Evolutionary conservation across 108 stramenopile genomes (phyloP).

Genomic region (Nannochloropsis gaditana): DNA sequence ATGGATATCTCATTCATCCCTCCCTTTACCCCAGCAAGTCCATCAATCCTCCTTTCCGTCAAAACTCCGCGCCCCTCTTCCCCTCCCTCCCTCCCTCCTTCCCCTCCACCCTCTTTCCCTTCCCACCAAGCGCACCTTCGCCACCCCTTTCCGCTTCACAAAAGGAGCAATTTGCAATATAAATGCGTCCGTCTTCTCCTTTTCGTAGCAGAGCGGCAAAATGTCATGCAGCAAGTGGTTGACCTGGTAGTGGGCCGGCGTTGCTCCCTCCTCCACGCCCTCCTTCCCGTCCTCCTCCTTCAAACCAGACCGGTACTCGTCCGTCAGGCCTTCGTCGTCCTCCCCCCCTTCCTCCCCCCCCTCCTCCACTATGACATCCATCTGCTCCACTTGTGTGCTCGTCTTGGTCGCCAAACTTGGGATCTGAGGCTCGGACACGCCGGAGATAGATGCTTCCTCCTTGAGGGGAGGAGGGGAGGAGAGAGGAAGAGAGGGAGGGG

Average conservation of each 20-base stretch:
- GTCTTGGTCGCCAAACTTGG: not conserved
- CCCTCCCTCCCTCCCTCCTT: not conserved
- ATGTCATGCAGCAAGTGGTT: constrained; percentile 73
- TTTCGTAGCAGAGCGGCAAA: constrained; percentile 74
- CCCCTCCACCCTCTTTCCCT: not conserved
- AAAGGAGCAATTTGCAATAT: constrained; percentile 51
- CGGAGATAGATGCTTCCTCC: not conserved
- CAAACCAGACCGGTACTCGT: constrained; percentile 56
- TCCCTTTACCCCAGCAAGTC: too few relatives aligned
- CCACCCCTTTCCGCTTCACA: not conserved
- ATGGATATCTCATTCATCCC: too few relatives aligned
- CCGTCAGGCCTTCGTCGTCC: constrained; percentile 50
- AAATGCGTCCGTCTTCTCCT: constrained; percentile 78
- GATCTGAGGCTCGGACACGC: not conserved
- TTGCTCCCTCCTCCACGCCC: constrained; percentile 61
- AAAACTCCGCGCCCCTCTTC: not conserved
- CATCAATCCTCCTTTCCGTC: too few relatives aligned
- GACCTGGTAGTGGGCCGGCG: constrained; percentile 68
- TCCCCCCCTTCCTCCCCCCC: constrained; percentile 46
- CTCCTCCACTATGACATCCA: constrained; percentile 36
- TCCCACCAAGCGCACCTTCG: not conserved
- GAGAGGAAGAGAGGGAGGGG: not conserved
- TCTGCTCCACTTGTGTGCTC: not conserved
- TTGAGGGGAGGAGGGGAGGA: not conserved
- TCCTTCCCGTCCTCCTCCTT: constrained; percentile 31